Evolutionary conservation across 768 basidiomycete genomes (phyloP).

Genomic region (Coprinellus micaceus): DNA sequence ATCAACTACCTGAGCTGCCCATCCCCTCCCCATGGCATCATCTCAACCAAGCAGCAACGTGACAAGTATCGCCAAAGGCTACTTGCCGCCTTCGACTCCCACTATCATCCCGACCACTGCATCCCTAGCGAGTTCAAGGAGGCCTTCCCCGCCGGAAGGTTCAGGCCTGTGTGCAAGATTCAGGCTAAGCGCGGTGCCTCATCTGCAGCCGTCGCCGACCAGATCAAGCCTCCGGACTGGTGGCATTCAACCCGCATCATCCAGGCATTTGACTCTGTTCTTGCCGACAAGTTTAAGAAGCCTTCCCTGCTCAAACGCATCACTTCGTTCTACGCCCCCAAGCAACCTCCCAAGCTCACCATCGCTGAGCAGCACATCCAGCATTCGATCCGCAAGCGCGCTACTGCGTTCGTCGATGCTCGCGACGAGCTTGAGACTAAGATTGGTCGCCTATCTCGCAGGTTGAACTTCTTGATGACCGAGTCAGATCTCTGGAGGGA

Average conservation of each 20-base stretch:
- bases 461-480: constrained; percentile 89
- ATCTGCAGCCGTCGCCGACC: constrained; percentile 80
- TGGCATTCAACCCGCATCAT: constrained; percentile 92
- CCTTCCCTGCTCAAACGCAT: constrained; percentile 85
- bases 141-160: constrained; percentile 88
- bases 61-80: constrained; percentile 76
- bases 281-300: constrained; percentile 88
- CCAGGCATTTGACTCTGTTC: constrained; percentile 82
- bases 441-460: constrained; percentile 80
- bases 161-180: constrained; percentile 88
- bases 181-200: constrained; percentile 80
- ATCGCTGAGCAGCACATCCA: constrained; percentile 83
- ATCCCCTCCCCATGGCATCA: constrained; percentile 68
- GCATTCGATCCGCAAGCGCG: constrained; percentile 85
- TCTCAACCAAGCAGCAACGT: constrained; percentile 75
- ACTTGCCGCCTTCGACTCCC: constrained; percentile 74
- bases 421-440: constrained; percentile 92
- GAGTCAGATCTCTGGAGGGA: constrained; percentile 88
- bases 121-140: constrained; percentile 92
- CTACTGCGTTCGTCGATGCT: constrained; percentile 92
- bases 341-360: constrained; percentile 69
- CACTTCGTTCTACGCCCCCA: constrained; percentile 67
- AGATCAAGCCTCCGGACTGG: constrained; percentile 89
- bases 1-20: constrained; percentile 82
- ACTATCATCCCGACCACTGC: constrained; percentile 87